These are phyloP conservation scores for Penicillium sp. DNA, from an alignment of 2,329 filamentous ascomycete species.

Conservation along the genomic window DNA sequence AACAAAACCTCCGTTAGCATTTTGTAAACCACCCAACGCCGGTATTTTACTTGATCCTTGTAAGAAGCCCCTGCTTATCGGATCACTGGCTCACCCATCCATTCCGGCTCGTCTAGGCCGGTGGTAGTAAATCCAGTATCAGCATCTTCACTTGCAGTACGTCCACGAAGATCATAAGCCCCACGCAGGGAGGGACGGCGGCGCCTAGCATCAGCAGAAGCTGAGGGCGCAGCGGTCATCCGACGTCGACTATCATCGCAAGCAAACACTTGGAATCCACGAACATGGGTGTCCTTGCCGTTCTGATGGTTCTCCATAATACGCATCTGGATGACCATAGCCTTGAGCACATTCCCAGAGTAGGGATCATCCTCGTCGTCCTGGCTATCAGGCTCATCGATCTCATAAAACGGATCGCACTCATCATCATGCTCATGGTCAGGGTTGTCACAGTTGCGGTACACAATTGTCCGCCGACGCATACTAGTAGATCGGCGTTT, in stretches of 20 bases:
- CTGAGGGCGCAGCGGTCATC: conserved; percentile 26
- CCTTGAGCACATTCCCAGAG: conserved; percentile 67
- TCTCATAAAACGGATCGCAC: conserved; percentile 22
- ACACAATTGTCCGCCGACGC: conserved; percentile 10
- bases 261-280: conserved; percentile 79
- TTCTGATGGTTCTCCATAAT: conserved; percentile 97
- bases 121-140: conserved; percentile 21
- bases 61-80: conserved; percentile 21
- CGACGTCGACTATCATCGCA: conserved; percentile 35
- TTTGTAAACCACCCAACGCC: conserved; percentile 4
- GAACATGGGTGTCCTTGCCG: conserved; percentile 95
- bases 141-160: conserved; percentile 19
- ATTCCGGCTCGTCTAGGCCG: conserved; percentile 39
- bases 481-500: conserved; percentile 10
- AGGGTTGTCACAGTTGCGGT: conserved; percentile 13
- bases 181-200: conserved; percentile 25
- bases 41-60: neutral
- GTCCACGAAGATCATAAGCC: conserved; percentile 17
- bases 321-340: conserved; percentile 81
- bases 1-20: conserved; percentile 1
- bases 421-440: conserved; percentile 11
- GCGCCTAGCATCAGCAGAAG: conserved; percentile 26
- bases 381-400: conserved; percentile 22
- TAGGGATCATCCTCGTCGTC: conserved; percentile 32
- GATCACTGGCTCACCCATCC: conserved; percentile 44